phyloP scores from a whole-genome alignment of 331 rosid species.

The Cydonia oblonga region DNA sequence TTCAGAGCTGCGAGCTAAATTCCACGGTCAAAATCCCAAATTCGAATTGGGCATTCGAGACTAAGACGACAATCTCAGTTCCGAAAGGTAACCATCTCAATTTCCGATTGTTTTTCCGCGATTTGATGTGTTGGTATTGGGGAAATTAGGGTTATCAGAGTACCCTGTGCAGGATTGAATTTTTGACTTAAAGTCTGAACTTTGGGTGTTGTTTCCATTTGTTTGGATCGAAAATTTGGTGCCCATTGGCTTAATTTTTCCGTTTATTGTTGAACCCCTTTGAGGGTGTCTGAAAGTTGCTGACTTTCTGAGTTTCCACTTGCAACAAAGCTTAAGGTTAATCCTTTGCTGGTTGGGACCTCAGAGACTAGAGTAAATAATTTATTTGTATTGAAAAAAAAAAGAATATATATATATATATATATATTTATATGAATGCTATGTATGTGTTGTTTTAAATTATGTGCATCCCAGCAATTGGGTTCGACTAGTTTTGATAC shows the following conservation, averaged over 20 bases:
- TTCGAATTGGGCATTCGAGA: constrained; percentile 1
- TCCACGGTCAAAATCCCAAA: not conserved
- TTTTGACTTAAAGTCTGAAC: not conserved
- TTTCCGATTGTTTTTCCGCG: not conserved
- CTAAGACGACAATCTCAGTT: not conserved
- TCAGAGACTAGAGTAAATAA: not conserved
- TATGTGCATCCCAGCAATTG: too few species aligned
- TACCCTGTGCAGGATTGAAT: not conserved
- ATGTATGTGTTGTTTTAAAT: too few species aligned
- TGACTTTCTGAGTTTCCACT: not conserved
- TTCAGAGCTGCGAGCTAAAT: not conserved
- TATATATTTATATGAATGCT: too few species aligned
- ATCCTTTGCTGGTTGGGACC: not conserved
- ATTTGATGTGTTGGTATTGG: not conserved
- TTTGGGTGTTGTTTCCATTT: not conserved
- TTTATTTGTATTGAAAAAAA: not conserved
- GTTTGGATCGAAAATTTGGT: not conserved
- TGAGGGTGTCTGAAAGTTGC: not conserved
- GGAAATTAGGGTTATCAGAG: not conserved
- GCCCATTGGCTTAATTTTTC: not conserved
- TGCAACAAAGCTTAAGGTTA: not conserved
- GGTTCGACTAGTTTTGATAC: too few species aligned
- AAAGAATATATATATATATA: too few species aligned
- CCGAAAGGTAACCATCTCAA: not conserved
- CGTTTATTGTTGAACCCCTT: not conserved